Base-by-base conservation (phyloP, 73 alveolate species). In the Paramecium pentaurelia region DNA sequence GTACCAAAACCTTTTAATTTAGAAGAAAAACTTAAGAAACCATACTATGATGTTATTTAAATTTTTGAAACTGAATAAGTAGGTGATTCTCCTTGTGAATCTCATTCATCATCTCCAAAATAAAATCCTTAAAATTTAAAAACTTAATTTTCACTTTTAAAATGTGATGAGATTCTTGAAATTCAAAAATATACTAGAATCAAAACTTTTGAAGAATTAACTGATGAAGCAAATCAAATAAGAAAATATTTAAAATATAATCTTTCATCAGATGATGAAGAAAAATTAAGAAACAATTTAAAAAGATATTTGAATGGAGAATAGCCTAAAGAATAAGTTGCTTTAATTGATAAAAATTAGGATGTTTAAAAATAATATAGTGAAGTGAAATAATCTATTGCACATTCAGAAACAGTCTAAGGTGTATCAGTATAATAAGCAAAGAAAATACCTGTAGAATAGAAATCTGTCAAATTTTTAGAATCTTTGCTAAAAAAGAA, bases 401-500 rank as follows among this genome's bases (percentile, higher is more conserved):
- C 73, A 1, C 75, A 40, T 25, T 44, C 91, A 11, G 91, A 80
- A 4, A 32, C 49, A 6, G 51, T 27, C 12, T 42, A 49, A 80
- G 58, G 91, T 44, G 32, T 80, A 20, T 25, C 40, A 20, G 51
- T 44, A 10, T 22, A 45, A 18, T 25, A 80, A 14, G 64, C 91
- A 4, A 80, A 80, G 27, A 80, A 80, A 77, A 80, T 80, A 25
- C 44, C 77, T 1, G 30, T 80, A 8, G 91, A 80, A 7, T 80
- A 80, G 45, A 80, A 80, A 80, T 45, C 91, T 4, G 47, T 80
- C 3, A 80, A 80, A 49, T 80, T 80, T 45, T 80, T 80, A 47
- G 91, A 80, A 47, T 80, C 91, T 10, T 80, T 80, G 54, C 27
- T 80, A 28, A 80, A 80, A 36, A 80, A 80, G 73, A 80, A 80